phyloP scores from a whole-genome alignment of 73 alveolate species.

The Paramecium tetraurelia region DNA sequence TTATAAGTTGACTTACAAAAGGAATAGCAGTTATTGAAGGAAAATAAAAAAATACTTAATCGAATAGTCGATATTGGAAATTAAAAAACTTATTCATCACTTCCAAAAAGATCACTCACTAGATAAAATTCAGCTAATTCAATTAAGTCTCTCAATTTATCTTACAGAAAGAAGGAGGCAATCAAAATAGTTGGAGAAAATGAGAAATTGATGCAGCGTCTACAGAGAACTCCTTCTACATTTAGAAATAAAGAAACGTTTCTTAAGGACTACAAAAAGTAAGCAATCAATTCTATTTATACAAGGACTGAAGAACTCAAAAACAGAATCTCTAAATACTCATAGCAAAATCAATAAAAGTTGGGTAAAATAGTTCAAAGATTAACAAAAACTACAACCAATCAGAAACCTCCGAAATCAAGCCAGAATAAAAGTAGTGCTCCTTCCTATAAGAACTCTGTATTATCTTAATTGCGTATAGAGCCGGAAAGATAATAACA shows the following conservation, averaged over 20 bases:
- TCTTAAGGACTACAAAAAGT: neutral
- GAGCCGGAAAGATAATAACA: neutral
- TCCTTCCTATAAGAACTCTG: neutral
- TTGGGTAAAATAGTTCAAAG: neutral
- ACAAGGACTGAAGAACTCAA: slow-evolving; percentile 11
- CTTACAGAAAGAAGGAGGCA: slow-evolving; percentile 30
- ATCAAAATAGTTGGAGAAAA: slow-evolving; percentile 33
- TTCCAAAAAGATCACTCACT: neutral
- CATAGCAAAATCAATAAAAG: neutral
- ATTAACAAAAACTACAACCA: neutral
- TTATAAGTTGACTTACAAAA: neutral
- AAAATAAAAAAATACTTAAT: slow-evolving; percentile 16
- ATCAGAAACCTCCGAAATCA: neutral
- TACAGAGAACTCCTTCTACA: slow-evolving; percentile 43
- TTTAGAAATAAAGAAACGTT: slow-evolving; percentile 28
- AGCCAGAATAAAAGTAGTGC: neutral
- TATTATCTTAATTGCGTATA: slow-evolving; percentile 3
- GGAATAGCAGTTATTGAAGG: slow-evolving; percentile 13
- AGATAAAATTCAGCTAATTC: slow-evolving; percentile 48
- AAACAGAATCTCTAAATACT: neutral
- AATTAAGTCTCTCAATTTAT: neutral
- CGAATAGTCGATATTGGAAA: slow-evolving; percentile 41
- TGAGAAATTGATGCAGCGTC: slow-evolving; percentile 33
- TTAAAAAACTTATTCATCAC: neutral
- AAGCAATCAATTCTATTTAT: neutral